A percentile compares a stretch with the other conserved stretches of the same genome.
Conservation (phyloP, 1,284 basidiomycete genomes). For the Irpex sp. region DNA sequence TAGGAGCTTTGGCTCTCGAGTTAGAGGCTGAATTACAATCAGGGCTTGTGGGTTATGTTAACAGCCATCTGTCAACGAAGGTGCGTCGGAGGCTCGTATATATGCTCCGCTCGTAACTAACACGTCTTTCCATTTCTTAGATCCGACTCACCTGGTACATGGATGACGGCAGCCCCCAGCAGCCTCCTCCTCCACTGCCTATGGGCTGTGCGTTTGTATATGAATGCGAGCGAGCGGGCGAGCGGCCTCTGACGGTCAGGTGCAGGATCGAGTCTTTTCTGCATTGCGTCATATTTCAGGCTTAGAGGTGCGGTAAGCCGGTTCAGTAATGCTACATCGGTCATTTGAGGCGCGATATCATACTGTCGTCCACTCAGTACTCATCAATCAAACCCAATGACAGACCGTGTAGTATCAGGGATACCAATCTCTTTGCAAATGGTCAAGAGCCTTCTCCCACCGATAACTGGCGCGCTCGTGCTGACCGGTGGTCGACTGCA, state of each 20-base stretch:
- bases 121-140: background rate
- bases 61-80: background rate
- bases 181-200: background rate
- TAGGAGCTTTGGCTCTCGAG: background rate
- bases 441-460: background rate
- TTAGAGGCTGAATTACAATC: too few relatives aligned
- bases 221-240: background rate
- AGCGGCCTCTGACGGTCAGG: background rate
- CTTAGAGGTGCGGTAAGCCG: background rate
- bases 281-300: background rate
- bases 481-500: background rate
- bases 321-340: background rate
- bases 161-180: background rate
- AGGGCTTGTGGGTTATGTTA: background rate
- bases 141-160: background rate
- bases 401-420: background rate
- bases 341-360: background rate
- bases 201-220: background rate
- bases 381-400: background rate
- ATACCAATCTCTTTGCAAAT: background rate
- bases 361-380: background rate
- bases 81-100: background rate
- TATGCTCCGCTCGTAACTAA: background rate
- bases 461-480: background rate
- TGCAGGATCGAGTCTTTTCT: background rate